phyloP scores from a whole-genome alignment of 1,139 yeast genomes.

The Suhomyces kunorum region DNA sequence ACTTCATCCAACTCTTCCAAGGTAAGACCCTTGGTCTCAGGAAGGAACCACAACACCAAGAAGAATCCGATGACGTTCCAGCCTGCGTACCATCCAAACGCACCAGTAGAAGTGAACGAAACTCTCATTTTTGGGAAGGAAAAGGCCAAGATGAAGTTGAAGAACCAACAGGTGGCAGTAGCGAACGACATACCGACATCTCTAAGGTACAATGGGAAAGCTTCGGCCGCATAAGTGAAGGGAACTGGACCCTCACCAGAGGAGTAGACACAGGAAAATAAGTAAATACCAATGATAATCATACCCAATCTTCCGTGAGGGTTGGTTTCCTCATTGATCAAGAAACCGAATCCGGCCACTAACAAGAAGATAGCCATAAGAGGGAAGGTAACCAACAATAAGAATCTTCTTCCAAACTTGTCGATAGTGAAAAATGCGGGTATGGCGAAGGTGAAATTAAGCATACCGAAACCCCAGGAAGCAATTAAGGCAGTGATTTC shows the following conservation, averaged over 20 bases:
- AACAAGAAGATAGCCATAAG: slow-evolving; percentile 66
- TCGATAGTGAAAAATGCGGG: slow-evolving; percentile 87
- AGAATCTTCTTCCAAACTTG: slow-evolving; percentile 71
- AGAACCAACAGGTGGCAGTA: slow-evolving; percentile 84
- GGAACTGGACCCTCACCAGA: slow-evolving; percentile 93
- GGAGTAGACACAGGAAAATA: slow-evolving; percentile 73
- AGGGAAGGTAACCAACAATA: slow-evolving; percentile 75
- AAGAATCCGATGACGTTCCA: slow-evolving; percentile 80
- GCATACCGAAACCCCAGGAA: slow-evolving; percentile 83
- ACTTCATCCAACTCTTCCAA: slow-evolving; percentile 74
- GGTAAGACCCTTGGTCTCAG: slow-evolving; percentile 70
- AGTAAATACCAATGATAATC: slow-evolving; percentile 69
- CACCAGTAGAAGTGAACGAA: slow-evolving; percentile 77
- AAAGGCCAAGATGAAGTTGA: slow-evolving; percentile 75
- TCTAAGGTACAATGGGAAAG: slow-evolving; percentile 81
- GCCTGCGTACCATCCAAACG: slow-evolving; percentile 86
- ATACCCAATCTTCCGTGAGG: slow-evolving; percentile 60
- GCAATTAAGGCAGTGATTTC: slow-evolving; percentile 68
- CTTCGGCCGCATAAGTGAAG: slow-evolving; percentile 85
- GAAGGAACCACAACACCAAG: slow-evolving; percentile 63
- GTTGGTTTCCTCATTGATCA: slow-evolving; percentile 49
- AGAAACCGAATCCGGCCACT: slow-evolving; percentile 76
- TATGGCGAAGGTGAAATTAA: slow-evolving; percentile 77
- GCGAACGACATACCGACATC: slow-evolving; percentile 87
- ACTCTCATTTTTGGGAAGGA: slow-evolving; percentile 77